Base-by-base conservation (phyloP, 2,329 filamentous ascomycete species). In the Gaeumannomyces tritici region DNA sequence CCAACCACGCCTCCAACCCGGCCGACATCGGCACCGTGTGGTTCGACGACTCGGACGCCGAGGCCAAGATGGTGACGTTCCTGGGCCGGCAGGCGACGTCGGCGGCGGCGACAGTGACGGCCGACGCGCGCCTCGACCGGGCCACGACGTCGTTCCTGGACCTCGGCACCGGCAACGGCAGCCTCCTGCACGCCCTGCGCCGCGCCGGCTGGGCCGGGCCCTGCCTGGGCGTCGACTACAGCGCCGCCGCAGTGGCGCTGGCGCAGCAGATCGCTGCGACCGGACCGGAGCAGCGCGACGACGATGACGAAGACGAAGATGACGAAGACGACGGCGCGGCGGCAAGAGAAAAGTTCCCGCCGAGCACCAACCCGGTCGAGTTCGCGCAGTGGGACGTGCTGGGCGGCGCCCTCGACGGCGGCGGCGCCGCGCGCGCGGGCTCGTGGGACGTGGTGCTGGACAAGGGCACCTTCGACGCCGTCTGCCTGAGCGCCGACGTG, bases 391-490 rank as follows among this genome's bases (percentile, higher is more conserved):
- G 89, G 86, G 86, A 90, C 70, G 80, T 90, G 61, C 76, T 92
- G 4, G 70, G 71, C 12, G 77, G 77, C 1, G 64, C 74, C 3
- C 70, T 75, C 42, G 64, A 66, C 0, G 68, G 72, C 0, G 76
- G 82, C 2, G 68, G 75, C n/a, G 63, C 68, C 27, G 61, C 28
- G 26, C 61, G 15, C 47, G 35, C 60, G 0, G 72, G 73, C 0
- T 89, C 89, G 0, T 98, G 93, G 77, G 92, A 98, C 74, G 85
- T 97, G 0, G 88, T 97, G 0, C 83, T 97, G n/a, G 95, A 99
- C 76, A 99, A 99, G 77, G 95, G 95, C 57, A 99, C 95, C 0
- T 99, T 98, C 73, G 95, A 99, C 78, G 95, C 95, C 13, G 89
- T 99, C 42, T 92, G 87, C 60, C 78, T 98, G n/a, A 84, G 81